phyloP scores from a whole-genome alignment of 208 protist genomes.

The Ichthyophonus hoferi region DNA sequence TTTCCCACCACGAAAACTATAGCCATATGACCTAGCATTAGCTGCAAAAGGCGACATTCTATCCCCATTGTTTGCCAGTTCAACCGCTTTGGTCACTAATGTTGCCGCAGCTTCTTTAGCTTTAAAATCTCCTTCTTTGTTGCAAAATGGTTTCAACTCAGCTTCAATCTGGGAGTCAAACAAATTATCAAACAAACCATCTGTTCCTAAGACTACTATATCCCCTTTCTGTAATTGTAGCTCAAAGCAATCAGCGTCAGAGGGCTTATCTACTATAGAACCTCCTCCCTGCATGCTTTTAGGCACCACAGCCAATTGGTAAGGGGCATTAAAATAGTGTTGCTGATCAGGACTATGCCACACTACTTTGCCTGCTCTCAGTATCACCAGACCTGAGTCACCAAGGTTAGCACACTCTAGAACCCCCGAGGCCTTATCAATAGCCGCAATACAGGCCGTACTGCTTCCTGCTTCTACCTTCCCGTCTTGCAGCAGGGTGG shows the following conservation, averaged over 20 bases:
- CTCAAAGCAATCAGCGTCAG: not conserved
- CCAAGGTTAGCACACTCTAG: conserved; percentile 28
- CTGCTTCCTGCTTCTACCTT: conserved; percentile 27
- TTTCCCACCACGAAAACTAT: not conserved
- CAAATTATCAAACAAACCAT: conserved; percentile 47
- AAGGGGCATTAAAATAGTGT: conserved; percentile 38
- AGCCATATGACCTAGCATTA: not conserved
- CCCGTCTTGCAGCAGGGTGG: not conserved
- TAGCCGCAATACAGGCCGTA: conserved; percentile 14
- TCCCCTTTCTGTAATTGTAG: not conserved
- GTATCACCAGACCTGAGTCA: conserved; percentile 29
- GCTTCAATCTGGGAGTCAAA: not conserved
- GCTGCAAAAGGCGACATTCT: not conserved
- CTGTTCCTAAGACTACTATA: conserved; percentile 29
- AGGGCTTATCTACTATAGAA: not conserved
- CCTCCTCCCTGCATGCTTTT: not conserved
- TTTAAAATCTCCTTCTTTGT: not conserved
- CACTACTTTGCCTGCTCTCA: not conserved
- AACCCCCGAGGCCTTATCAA: conserved; percentile 19
- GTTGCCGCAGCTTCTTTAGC: not conserved
- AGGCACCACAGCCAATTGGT: conserved; percentile 41
- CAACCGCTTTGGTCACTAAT: not conserved
- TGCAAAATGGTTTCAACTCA: not conserved
- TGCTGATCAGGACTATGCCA: conserved; percentile 7
- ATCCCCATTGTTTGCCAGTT: not conserved